Conservation (phyloP, 768 basidiomycete species). For the Dacryopinax spathularia region DNA sequence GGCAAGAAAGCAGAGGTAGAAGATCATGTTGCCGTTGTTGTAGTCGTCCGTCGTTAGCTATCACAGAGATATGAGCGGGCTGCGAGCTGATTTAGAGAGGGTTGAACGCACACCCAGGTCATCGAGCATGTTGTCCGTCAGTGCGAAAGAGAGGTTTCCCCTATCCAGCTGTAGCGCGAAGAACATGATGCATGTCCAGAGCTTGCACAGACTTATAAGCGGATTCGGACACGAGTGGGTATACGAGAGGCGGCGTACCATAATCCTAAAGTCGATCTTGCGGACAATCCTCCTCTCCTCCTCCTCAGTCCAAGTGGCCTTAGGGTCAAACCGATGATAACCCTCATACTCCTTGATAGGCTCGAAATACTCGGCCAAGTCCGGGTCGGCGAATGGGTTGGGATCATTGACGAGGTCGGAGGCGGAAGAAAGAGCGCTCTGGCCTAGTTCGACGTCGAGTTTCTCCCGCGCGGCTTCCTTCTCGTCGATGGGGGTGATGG, state of each 20-base stretch:
- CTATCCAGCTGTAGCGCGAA: constrained; percentile 26
- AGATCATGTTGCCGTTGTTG: constrained; percentile 23
- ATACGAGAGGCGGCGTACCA: constrained; percentile 28
- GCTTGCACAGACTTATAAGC: neutral
- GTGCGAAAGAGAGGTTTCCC: constrained; percentile 49
- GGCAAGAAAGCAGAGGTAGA: constrained; percentile 8
- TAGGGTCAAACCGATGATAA: constrained; percentile 46
- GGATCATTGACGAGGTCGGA: neutral
- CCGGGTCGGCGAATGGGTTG: neutral
- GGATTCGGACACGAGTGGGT: neutral
- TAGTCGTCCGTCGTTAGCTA: constrained; percentile 48
- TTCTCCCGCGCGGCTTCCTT: no score
- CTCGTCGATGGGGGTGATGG: neutral
- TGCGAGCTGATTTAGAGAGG: no score
- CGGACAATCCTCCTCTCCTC: constrained; percentile 51
- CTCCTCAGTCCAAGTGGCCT: constrained; percentile 55
- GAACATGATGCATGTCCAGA: constrained; percentile 39
- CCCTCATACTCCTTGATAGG: constrained; percentile 36
- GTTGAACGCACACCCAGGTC: constrained; percentile 30
- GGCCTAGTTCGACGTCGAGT: neutral
- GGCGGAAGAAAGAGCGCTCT: neutral
- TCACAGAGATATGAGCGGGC: no score
- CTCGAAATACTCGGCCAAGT: neutral
- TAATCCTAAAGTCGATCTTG: constrained; percentile 46
- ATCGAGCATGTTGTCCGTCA: constrained; percentile 51